Evolutionary conservation across 2,329 filamentous ascomycete species (phyloP).

Genomic region (Xylariaceae sp.): DNA sequence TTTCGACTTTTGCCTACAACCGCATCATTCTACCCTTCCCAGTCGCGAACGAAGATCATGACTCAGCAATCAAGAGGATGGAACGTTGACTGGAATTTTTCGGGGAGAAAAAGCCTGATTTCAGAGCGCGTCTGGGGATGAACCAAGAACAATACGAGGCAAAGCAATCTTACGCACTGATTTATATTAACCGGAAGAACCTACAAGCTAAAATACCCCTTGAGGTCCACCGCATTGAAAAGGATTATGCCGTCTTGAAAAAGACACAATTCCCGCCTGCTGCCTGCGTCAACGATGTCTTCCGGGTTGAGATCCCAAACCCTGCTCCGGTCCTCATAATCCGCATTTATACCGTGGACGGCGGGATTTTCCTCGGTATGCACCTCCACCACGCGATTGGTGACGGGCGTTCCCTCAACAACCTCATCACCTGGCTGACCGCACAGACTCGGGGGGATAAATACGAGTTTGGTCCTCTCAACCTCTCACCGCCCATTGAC

Average conservation of each 20-base stretch:
- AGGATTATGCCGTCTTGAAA: constrained; percentile 3
- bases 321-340: constrained; percentile 3
- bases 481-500: constrained; percentile 1
- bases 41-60: too few relatives aligned
- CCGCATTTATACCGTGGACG: constrained; percentile 6
- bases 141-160: too few relatives aligned
- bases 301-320: background rate
- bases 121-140: too few relatives aligned
- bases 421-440: constrained; percentile 7
- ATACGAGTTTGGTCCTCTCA: background rate
- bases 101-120: too few relatives aligned
- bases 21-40: too few relatives aligned
- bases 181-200: too few relatives aligned
- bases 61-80: too few relatives aligned
- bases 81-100: too few relatives aligned
- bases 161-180: constrained; percentile 2
- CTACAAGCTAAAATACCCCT: constrained; percentile 1
- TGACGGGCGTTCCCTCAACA: constrained; percentile 2
- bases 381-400: constrained; percentile 9
- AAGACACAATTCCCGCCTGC: constrained; percentile 3
- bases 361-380: constrained; percentile 6
- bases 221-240: constrained; percentile 1
- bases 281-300: constrained; percentile 1
- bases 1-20: too few relatives aligned
- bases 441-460: constrained; percentile 5